Base-by-base conservation (phyloP, 768 basidiomycete species). In the Mycena polygramma region DNA sequence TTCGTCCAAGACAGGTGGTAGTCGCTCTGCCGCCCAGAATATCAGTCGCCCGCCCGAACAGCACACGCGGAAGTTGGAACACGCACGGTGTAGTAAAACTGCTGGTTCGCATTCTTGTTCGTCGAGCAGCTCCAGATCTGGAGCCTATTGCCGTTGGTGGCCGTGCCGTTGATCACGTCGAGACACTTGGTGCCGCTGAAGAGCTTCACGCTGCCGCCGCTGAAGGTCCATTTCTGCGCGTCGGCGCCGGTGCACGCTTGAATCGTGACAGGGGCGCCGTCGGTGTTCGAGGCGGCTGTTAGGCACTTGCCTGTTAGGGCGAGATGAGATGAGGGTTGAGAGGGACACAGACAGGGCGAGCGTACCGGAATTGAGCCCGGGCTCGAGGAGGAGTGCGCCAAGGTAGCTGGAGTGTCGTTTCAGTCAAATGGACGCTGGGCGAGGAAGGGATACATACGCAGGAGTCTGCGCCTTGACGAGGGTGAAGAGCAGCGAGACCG, bases 141-240 rank as follows among this genome's bases (percentile, higher is more conserved):
- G 66, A 90, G 76, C 74, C 84, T 83, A 9, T 79, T 82, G 14
- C 87, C 88, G 68, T 88, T 83, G 39, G 71, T 72, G 36, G 75
- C 83, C 11, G 58, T 77, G 8, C 88, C 88, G 36, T 78, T 75
- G 0, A 80, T 75, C n/a, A 87, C 84, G 61, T 88, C 86, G 35
- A 89, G 77, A 74, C 87, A 89, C 73, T 86, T 89, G 73, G 81
- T 78, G 37, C 82, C 83, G 66, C 68, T 53, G 65, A 83, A 87
- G 35, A 87, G 76, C 48, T 80, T 81, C 45, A 88, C 80, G 58
- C 72, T 78, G 26, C 86, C 85, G 43, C 78, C 79, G 3, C 68
- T 77, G 73, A 88, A 89, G 9, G 80, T 79, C 86, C 87, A 89
- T 68, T 85, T 79, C 75, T 90, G 88, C 26, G 80, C 74, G n/a